Evolutionary conservation across 257 asterid species (phyloP).

Genomic region (Solanum ahanhuiri): DNA sequence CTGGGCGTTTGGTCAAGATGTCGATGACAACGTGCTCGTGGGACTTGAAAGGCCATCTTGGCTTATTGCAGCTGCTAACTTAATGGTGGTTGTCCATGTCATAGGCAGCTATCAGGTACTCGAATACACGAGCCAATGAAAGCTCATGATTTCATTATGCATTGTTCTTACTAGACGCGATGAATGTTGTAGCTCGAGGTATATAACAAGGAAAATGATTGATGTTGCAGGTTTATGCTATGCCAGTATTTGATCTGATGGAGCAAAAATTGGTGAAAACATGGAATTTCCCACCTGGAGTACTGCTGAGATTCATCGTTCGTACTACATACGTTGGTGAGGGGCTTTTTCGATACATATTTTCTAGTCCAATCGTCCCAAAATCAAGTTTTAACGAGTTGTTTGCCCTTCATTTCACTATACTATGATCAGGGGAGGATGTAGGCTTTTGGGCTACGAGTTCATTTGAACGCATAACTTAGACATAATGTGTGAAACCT

Average conservation of each 20-base stretch:
- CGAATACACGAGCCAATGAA: neutral
- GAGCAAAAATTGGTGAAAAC: constrained; percentile 39
- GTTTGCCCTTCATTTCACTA: neutral
- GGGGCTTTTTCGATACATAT: neutral
- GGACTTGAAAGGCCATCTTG: constrained; percentile 70
- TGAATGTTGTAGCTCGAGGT: neutral
- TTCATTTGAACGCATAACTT: neutral
- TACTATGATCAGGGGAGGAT: neutral
- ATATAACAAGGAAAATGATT: neutral
- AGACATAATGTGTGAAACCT: neutral
- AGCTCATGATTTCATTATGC: neutral
- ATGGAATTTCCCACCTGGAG: constrained; percentile 25
- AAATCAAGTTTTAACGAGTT: neutral
- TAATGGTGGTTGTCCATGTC: constrained; percentile 85
- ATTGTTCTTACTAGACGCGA: neutral
- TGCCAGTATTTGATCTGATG: constrained; percentile 72
- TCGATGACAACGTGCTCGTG: constrained; percentile 59
- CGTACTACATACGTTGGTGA: constrained; percentile 76
- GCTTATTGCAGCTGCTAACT: constrained; percentile 84
- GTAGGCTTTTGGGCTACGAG: neutral
- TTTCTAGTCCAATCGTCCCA: neutral
- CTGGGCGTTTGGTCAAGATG: constrained; percentile 83
- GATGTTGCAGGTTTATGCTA: constrained; percentile 59
- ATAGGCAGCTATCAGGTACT: constrained; percentile 88
- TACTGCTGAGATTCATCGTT: constrained; percentile 38